phyloP scores from a whole-genome alignment of 768 basidiomycete species.

The Neoboletus magnificus region DNA sequence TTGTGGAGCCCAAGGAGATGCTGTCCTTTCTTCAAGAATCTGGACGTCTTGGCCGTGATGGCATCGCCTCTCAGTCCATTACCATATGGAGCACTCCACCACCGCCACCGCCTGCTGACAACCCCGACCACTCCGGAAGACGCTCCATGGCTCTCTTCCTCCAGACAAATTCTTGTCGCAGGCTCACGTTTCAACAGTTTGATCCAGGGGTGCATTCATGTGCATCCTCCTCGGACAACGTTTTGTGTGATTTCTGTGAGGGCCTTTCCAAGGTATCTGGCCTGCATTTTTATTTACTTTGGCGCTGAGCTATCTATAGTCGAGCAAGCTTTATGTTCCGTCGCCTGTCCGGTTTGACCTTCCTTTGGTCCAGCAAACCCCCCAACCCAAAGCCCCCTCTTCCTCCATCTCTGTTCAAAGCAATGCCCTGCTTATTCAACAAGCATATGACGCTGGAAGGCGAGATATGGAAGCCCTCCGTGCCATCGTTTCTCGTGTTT shows the following conservation, averaged over 20 bases:
- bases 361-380: too few species aligned
- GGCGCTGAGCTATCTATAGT: too few species aligned
- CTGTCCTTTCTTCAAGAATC: too few species aligned
- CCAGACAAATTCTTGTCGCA: not conserved
- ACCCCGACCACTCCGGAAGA: not conserved
- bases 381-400: too few species aligned
- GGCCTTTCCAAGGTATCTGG: not conserved
- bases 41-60: not conserved
- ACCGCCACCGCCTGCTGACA: not conserved
- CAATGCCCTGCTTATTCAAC: accelerated
- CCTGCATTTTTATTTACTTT: too few species aligned
- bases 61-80: not conserved
- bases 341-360: too few species aligned
- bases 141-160: not conserved
- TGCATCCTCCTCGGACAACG: not conserved
- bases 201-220: not conserved
- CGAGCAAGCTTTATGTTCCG: too few species aligned
- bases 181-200: not conserved
- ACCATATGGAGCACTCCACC: not conserved
- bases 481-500: not conserved
- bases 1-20: not conserved
- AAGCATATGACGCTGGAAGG: not conserved
- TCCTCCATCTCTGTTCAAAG: too few species aligned
- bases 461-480: not conserved
- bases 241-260: not conserved